Evolutionary conservation across 345 rosid species (phyloP).

Genomic region (Camelina sativa): DNA sequence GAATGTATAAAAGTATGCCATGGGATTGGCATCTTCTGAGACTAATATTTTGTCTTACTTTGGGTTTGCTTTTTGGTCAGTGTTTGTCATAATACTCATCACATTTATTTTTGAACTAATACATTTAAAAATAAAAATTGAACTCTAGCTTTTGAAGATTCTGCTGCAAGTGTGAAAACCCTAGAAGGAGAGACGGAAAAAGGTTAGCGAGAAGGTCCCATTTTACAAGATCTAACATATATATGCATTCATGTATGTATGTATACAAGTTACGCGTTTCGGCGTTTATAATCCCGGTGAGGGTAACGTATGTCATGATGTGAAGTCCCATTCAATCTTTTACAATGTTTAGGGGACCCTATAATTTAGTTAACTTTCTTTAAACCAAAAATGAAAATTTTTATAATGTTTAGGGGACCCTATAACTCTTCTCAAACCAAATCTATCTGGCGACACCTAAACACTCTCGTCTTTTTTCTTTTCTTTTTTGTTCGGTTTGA

Average conservation of each 20-base stretch:
- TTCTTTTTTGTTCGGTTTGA: conserved; percentile 13
- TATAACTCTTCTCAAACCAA: conserved; percentile 20
- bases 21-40: conserved; percentile 40
- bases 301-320: background rate
- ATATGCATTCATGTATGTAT: background rate
- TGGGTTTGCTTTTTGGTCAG: conserved; percentile 46
- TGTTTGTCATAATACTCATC: conserved; percentile 23
- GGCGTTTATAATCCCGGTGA: background rate
- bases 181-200: conserved; percentile 50
- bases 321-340: background rate
- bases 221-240: conserved; percentile 19
- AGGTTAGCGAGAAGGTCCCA: conserved; percentile 53
- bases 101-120: background rate
- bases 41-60: conserved; percentile 39
- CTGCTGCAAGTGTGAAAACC: conserved; percentile 62
- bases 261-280: conserved; percentile 17
- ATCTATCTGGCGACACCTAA: conserved; percentile 44
- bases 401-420: conserved; percentile 29
- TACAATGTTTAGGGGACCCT: background rate
- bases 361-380: background rate
- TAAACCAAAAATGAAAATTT: conserved; percentile 28
- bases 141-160: conserved; percentile 50
- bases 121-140: background rate
- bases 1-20: conserved; percentile 44
- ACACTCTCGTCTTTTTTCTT: conserved; percentile 30